Evolutionary conservation across 352 stramenopile genomes (phyloP).

Genomic region (Phytophthora cryptogea): DNA sequence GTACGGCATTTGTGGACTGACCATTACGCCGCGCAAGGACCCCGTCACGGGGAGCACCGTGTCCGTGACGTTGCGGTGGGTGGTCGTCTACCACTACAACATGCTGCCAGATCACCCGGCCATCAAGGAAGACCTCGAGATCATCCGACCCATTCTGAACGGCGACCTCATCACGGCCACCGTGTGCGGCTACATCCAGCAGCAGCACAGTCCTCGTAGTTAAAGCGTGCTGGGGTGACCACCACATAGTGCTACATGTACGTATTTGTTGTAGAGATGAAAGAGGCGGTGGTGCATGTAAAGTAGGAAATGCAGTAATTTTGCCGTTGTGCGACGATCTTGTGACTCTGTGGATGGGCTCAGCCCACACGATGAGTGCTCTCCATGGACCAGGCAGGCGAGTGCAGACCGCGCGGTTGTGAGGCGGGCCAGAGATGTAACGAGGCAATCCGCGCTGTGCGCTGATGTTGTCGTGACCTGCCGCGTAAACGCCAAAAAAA

Average conservation of each 20-base stretch:
- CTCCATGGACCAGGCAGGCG: conserved; percentile 10
- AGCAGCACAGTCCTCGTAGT: conserved; percentile 22
- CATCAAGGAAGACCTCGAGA: conserved; percentile 30
- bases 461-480: background rate
- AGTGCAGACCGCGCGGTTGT: background rate
- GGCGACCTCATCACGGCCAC: conserved; percentile 45
- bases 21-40: conserved; percentile 34
- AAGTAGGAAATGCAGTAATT: conserved; percentile 24
- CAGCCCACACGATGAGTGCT: conserved; percentile 16
- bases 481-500: background rate
- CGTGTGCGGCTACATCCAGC: conserved; percentile 38
- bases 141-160: conserved; percentile 47
- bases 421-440: conserved; percentile 1
- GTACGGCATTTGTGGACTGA: conserved; percentile 32
- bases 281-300: conserved; percentile 4
- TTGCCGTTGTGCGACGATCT: conserved; percentile 10
- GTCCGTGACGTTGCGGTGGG: conserved; percentile 35
- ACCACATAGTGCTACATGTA: background rate
- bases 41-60: conserved; percentile 11
- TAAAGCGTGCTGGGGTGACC: background rate
- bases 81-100: conserved; percentile 45
- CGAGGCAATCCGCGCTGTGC: background rate
- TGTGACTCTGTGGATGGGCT: conserved; percentile 16
- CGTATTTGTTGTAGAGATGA: background rate
- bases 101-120: conserved; percentile 31